Base-by-base conservation (phyloP, 495 filamentous ascomycete genomes). In the Darksidea phi region DNA sequence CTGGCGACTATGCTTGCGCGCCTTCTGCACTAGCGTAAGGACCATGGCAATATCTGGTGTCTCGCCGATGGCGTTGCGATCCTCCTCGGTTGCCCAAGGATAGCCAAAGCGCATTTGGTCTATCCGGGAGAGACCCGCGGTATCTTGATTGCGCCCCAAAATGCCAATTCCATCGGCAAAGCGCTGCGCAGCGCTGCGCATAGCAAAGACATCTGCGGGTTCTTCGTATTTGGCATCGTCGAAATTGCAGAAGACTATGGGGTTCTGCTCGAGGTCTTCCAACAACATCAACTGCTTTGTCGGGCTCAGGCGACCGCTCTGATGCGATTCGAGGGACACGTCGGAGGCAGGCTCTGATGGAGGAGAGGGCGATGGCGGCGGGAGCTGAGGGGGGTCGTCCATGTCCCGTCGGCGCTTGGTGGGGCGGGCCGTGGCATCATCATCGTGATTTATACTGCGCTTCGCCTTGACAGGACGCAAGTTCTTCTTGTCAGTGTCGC, bases 21-120 rank as follows among this genome's bases (percentile, higher is more conserved):
- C 54, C 6, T 25, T 53, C 53, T 23, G 63, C 60, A 51, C 63
- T 67, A 2, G 25, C 42, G n/a, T n/a, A 32, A 52, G 2, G 36
- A 63, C 37, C 5, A 42, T 13, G 37, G 59, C 48, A 11, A 28
- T 63, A 25, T 38, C 43, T n/a, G 64, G 64, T 48, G 59, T 67
- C n/a, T 25, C 11, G n/a, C 64, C 54, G 41, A 56, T 43, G 0
- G 3, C 24, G 43, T 46, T 26, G 28, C 60, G 54, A 6, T 60
- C 34, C 8, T 57, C 24, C 3, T 59, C 32, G 28, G 59, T 63
- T 48, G 60, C 60, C 59, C 41, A 64, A 32, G 49, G 26, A 60
- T 67, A 67, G 24, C 25, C 32, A 49, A 60, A 59, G 48, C 43
- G 48, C 28, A 26, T 59, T 42, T 45, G 42, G 26, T 67, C 59